Conservation (phyloP, 345 rosid species). For the Hibiscus syriacus region DNA sequence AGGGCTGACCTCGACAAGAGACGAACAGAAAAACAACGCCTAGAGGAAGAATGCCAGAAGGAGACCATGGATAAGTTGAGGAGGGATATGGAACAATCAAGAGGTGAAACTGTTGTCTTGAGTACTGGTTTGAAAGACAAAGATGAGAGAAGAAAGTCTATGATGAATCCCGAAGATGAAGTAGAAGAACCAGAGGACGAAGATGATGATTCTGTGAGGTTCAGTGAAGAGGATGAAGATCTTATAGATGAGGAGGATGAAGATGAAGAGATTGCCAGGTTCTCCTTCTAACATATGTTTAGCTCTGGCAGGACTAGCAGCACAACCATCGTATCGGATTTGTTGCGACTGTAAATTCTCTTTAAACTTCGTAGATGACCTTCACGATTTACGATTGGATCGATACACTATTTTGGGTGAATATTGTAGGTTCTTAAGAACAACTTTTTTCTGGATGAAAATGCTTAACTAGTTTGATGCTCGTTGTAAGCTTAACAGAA, state of each 20-base stretch:
- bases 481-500: not conserved
- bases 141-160: constrained; percentile 16
- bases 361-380: not conserved
- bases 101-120: constrained; percentile 60
- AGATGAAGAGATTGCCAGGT: constrained; percentile 48
- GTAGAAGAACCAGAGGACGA: constrained; percentile 33
- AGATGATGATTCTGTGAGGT: constrained; percentile 19
- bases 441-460: not conserved
- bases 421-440: not conserved
- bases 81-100: constrained; percentile 64
- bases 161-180: constrained; percentile 39
- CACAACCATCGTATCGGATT: not conserved
- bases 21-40: constrained; percentile 58
- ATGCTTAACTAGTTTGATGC: not conserved
- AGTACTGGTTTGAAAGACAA: constrained; percentile 58
- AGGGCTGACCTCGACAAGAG: constrained; percentile 80
- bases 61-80: constrained; percentile 58
- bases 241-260: constrained; percentile 56
- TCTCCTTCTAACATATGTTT: constrained; percentile 16
- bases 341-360: not conserved
- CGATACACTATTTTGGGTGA: not conserved
- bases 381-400: not conserved
- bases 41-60: constrained; percentile 56
- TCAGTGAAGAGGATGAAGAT: constrained; percentile 29
- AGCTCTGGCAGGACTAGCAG: not conserved